phyloP scores from a whole-genome alignment of 2,329 filamentous ascomycete genomes.

The Hypoxylon sp. region DNA sequence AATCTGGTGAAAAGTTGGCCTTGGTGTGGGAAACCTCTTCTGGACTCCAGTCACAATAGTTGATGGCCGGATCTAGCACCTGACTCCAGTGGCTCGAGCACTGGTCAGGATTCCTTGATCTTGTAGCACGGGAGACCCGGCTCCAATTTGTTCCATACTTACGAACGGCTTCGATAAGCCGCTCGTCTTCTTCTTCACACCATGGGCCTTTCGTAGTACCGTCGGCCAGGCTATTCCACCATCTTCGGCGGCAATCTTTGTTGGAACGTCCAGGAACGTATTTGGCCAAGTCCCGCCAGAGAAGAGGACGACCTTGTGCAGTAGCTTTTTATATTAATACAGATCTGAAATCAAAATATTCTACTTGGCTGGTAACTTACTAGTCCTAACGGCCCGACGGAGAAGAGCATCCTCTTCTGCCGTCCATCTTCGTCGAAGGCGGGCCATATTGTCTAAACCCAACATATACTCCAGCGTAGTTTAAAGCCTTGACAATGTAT shows the following conservation, averaged over 20 bases:
- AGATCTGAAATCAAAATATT: background rate
- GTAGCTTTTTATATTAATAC: constrained; percentile 7
- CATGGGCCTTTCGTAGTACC: constrained; percentile 12
- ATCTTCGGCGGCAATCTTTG: constrained; percentile 18
- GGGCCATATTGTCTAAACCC: constrained; percentile 5
- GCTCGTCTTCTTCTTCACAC: constrained; percentile 17
- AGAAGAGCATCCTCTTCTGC: constrained; percentile 11
- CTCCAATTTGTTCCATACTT: constrained; percentile 18
- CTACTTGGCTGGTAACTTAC: background rate
- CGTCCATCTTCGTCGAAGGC: constrained; percentile 12
- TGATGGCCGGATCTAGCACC: constrained; percentile 10
- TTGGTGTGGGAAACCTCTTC: constrained; percentile 4
- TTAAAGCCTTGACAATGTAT: background rate
- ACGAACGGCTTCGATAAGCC: constrained; percentile 15
- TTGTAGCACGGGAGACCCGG: constrained; percentile 1
- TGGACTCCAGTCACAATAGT: constrained; percentile 15
- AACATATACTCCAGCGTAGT: background rate
- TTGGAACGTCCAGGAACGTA: constrained; percentile 11
- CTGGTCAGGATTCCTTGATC: constrained; percentile 13
- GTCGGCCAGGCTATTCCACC: constrained; percentile 15
- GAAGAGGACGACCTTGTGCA: constrained; percentile 5
- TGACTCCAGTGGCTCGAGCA: constrained; percentile 18
- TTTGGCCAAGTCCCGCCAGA: constrained; percentile 16
- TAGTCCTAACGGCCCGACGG: constrained; percentile 5
- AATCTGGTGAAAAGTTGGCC: background rate